phyloP scores from a whole-genome alignment of 2,329 filamentous ascomycete genomes.

The Cladosporium velox region DNA sequence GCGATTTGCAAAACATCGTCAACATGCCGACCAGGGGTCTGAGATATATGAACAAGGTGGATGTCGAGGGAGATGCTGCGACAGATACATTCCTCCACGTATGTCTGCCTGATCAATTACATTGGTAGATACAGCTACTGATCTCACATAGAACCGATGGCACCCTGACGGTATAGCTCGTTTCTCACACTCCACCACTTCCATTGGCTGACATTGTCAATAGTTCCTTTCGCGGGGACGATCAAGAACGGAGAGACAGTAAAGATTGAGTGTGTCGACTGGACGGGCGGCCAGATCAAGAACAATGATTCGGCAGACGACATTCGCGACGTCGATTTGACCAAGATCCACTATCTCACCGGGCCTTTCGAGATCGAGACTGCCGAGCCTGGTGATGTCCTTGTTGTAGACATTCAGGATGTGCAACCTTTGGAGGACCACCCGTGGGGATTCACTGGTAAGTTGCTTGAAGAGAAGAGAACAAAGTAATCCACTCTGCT shows the following conservation, averaged over 20 bases:
- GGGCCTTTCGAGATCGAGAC: slow-evolving; percentile 86
- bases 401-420: slow-evolving; percentile 88
- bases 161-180: slow-evolving; percentile 76
- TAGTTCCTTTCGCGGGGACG: slow-evolving; percentile 71
- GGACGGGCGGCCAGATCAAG: slow-evolving; percentile 72
- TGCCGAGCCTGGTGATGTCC: slow-evolving; percentile 80
- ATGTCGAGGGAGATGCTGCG: slow-evolving; percentile 68
- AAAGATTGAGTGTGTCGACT: slow-evolving; percentile 91
- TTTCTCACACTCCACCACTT: not conserved
- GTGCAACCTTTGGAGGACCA: slow-evolving; percentile 84
- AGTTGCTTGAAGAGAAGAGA: not conserved
- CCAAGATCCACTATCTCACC: slow-evolving; percentile 81
- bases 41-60: slow-evolving; percentile 71
- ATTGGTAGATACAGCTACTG: slow-evolving; percentile 12
- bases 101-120: not conserved
- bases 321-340: slow-evolving; percentile 79
- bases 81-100: slow-evolving; percentile 58
- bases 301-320: slow-evolving; percentile 93
- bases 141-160: slow-evolving; percentile 73
- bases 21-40: slow-evolving; percentile 58
- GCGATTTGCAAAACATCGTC: not conserved
- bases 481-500: not conserved
- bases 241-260: slow-evolving; percentile 85
- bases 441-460: slow-evolving; percentile 86
- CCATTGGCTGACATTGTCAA: not conserved